Conservation (phyloP, 2,329 filamentous ascomycete species). For the Beauveria varroae region DNA sequence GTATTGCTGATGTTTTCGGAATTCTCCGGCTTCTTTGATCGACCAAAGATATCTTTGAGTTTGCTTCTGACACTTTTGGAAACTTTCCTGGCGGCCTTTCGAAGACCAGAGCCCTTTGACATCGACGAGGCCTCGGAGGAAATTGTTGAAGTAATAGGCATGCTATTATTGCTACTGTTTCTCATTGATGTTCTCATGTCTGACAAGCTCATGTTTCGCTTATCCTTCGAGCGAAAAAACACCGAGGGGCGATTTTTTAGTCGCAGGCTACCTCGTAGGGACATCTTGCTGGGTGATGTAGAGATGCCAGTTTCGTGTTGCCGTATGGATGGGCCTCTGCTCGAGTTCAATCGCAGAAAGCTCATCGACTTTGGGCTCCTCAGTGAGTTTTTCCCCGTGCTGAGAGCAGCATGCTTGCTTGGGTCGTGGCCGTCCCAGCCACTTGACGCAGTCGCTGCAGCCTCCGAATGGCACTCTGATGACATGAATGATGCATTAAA, state of each 20-base stretch:
- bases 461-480: background rate
- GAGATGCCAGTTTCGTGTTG: background rate
- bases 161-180: slow-evolving; percentile 35
- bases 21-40: slow-evolving; percentile 17
- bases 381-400: slow-evolving; percentile 18
- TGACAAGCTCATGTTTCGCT: slow-evolving; percentile 24
- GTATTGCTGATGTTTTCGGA: slow-evolving; percentile 15
- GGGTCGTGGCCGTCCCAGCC: background rate
- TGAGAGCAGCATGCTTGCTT: background rate
- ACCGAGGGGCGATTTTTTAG: slow-evolving; percentile 35
- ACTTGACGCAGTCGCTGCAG: background rate
- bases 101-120: slow-evolving; percentile 29
- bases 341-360: slow-evolving; percentile 29
- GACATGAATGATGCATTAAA: slow-evolving; percentile 27
- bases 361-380: slow-evolving; percentile 49
- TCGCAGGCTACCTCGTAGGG: slow-evolving; percentile 15
- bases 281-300: slow-evolving; percentile 3
- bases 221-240: slow-evolving; percentile 34
- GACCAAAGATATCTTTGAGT: slow-evolving; percentile 39
- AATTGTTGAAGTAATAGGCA: slow-evolving; percentile 24
- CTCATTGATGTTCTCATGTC: slow-evolving; percentile 43
- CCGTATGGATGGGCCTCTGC: background rate
- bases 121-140: slow-evolving; percentile 19
- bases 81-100: slow-evolving; percentile 50
- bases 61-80: slow-evolving; percentile 55